Evolutionary conservation across 352 stramenopile species (phyloP).

Genomic region (Pythium plurisporium): DNA sequence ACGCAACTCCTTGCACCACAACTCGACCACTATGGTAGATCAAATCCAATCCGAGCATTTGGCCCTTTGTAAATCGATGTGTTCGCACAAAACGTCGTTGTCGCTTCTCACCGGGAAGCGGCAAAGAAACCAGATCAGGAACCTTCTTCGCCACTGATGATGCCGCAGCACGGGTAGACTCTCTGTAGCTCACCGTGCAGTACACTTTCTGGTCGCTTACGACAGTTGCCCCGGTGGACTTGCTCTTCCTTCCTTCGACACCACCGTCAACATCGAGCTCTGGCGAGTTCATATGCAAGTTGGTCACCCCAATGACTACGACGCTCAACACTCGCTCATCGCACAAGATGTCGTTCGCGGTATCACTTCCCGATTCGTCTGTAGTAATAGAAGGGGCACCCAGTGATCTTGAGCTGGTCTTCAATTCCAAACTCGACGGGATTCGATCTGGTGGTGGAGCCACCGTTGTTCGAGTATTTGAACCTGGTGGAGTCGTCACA

Average conservation of each 20-base stretch:
- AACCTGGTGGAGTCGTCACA: neutral
- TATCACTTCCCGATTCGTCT: slow-evolving; percentile 62
- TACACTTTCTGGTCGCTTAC: slow-evolving; percentile 64
- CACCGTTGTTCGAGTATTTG: neutral
- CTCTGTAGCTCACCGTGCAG: slow-evolving; percentile 74
- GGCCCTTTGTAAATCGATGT: slow-evolving; percentile 47
- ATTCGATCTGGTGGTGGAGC: neutral
- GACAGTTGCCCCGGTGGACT: neutral
- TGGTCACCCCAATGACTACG: slow-evolving; percentile 71
- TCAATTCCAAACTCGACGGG: slow-evolving; percentile 9
- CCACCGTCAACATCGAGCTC: neutral
- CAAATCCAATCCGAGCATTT: slow-evolving; percentile 72
- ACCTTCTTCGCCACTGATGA: slow-evolving; percentile 38
- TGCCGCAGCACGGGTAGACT: slow-evolving; percentile 69
- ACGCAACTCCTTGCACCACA: slow-evolving; percentile 70
- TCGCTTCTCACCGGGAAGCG: neutral
- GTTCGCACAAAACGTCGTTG: slow-evolving; percentile 59
- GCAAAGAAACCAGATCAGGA: neutral
- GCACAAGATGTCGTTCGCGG: slow-evolving; percentile 49
- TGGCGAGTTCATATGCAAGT: slow-evolving; percentile 43
- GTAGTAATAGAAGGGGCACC: slow-evolving; percentile 45
- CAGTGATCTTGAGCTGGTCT: neutral
- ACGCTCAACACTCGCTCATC: slow-evolving; percentile 70
- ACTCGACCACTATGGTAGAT: slow-evolving; percentile 76
- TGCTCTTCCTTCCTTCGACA: slow-evolving; percentile 1